Evolutionary conservation across 2,329 filamentous ascomycete genomes (phyloP).

Genomic region (Chalaropsis ovoidea): DNA sequence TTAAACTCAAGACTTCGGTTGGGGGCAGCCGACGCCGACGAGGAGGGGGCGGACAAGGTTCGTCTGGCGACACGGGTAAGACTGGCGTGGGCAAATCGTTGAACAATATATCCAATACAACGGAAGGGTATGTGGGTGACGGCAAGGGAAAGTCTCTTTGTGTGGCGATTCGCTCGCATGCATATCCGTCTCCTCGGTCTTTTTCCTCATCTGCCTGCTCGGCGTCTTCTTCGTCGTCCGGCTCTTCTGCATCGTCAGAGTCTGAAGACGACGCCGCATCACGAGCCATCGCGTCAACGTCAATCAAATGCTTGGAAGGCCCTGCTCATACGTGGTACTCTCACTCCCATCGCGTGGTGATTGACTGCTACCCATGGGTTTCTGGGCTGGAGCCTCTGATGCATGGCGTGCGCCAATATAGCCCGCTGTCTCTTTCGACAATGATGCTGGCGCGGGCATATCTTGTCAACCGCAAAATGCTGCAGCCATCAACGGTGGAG

Average conservation of each 20-base stretch:
- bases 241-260: background rate
- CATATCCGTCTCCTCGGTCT: background rate
- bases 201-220: background rate
- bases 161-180: background rate
- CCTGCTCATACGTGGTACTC: slow-evolving; percentile 19
- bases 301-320: slow-evolving; percentile 1
- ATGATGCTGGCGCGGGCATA: slow-evolving; percentile 23
- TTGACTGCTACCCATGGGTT: slow-evolving; percentile 26
- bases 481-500: background rate
- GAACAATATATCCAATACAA: background rate
- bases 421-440: slow-evolving; percentile 22
- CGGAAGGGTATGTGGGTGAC: background rate
- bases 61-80: background rate
- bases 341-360: slow-evolving; percentile 21
- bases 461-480: slow-evolving; percentile 20
- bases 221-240: background rate
- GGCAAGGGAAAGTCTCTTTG: background rate
- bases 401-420: slow-evolving; percentile 16
- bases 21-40: background rate
- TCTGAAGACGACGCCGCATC: slow-evolving; percentile 5
- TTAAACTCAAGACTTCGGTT: slow-evolving; percentile 19
- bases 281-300: background rate
- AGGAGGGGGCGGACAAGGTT: background rate
- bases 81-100: background rate
- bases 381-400: slow-evolving; percentile 23